Conservation (phyloP, 2,329 filamentous ascomycete species). For the Diaporthe eres region DNA sequence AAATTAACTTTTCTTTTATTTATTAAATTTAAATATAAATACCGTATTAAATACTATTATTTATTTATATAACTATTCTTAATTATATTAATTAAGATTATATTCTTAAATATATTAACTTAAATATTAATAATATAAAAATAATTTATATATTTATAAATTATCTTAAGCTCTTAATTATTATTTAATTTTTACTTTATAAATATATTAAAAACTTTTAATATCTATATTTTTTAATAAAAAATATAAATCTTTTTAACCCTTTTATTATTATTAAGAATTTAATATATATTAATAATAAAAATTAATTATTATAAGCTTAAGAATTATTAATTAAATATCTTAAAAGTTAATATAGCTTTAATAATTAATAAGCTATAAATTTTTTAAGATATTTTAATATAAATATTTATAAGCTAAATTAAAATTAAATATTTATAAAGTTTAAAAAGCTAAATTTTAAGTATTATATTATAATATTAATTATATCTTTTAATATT, state of each 20-base stretch:
- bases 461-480: neutral
- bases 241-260: no score
- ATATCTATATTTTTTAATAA: no score
- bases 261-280: neutral
- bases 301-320: neutral
- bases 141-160: neutral
- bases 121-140: neutral
- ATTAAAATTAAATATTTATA: neutral
- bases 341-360: neutral
- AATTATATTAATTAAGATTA: neutral
- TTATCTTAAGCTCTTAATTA: neutral
- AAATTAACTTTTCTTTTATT: neutral
- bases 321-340: neutral
- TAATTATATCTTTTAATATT: neutral
- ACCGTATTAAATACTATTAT: neutral
- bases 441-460: neutral
- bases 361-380: neutral
- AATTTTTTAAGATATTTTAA: neutral
- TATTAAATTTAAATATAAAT: neutral
- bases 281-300: neutral
- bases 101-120: neutral
- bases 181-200: no score
- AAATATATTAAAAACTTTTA: no score
- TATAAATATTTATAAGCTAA: neutral
- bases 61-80: neutral